These are phyloP conservation scores for Fusarium lateritium DNA, from an alignment of 2,329 filamentous ascomycete genomes.

Conservation along the genomic window DNA sequence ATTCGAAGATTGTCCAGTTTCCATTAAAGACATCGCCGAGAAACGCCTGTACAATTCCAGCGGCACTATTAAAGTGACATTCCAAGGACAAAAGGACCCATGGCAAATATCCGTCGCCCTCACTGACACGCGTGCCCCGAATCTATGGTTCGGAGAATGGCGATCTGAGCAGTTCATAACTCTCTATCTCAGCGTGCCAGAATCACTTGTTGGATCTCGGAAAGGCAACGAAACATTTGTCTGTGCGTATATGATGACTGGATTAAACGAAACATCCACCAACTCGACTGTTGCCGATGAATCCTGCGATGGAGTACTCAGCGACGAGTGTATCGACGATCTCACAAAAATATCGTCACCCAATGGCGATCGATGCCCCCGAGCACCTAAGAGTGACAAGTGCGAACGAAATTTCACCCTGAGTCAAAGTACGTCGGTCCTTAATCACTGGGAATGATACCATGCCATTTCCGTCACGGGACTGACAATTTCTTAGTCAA, in stretches of 20 bases:
- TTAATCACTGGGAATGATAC: no score
- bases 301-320: neutral
- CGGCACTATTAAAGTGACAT: neutral
- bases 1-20: neutral
- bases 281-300: neutral
- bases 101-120: neutral
- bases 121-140: neutral
- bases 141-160: neutral
- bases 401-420: neutral
- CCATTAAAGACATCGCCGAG: neutral
- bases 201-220: neutral
- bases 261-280: neutral
- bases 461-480: accelerated
- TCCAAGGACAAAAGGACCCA: neutral
- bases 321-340: neutral
- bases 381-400: neutral
- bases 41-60: neutral
- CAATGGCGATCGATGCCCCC: neutral
- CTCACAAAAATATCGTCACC: neutral
- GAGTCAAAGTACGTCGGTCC: neutral
- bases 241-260: neutral
- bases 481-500: neutral
- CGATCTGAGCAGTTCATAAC: neutral
- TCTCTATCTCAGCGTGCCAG: neutral
- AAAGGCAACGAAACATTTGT: neutral